Base-by-base conservation (phyloP, 2,329 filamentous ascomycete genomes). In the Talaromyces sp. region DNA sequence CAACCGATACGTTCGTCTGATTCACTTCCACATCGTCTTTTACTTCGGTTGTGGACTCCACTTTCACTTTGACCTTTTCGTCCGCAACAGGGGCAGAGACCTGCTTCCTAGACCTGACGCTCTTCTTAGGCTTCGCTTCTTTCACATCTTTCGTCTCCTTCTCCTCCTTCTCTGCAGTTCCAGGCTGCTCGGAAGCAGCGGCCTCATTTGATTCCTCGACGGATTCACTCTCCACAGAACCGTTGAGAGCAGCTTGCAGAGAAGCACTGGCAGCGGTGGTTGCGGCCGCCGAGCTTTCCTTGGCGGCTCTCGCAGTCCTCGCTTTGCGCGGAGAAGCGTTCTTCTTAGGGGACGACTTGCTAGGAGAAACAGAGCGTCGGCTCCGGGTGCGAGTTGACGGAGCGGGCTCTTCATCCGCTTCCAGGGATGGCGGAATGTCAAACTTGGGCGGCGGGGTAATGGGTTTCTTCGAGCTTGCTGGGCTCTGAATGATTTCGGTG, bases 391-490 rank as follows among this genome's bases (percentile, higher is more conserved):
- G 79, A 31, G 70, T 64, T 19, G 69, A 61, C 17, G 70, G 62
- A 9, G 32, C 43, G 7, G 52, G 53, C 26, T 62, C 60, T 4
- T 53, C 54, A 10, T 46, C 32, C 19, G 35, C 27, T 26, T 62
- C 60, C n/a, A 59, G 19, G n/a, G n/a, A n/a, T 17, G 77, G 76
- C 21, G 82, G 77, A 31, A 86, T 65, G 57, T 90, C 86, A 70
- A 90, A 96, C 66, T 86, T 88, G 24, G 94, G 94, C 52, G 94
- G 94, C 26, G 91, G 87, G 17, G 84, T 78, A 65, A 97, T 96
- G 63, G 82, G 85, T 78, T 91, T 92, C 65, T 87, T 83, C 59
- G 90, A 84, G 65, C 88, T 88, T 65, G 85, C 85, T 27, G 84
- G 80, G 57, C 81, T 83, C 70, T 84, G 84, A 53, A 80, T 80